Conservation (phyloP, 2,329 filamentous ascomycete genomes). For the Neofusicoccum umdonicola region DNA sequence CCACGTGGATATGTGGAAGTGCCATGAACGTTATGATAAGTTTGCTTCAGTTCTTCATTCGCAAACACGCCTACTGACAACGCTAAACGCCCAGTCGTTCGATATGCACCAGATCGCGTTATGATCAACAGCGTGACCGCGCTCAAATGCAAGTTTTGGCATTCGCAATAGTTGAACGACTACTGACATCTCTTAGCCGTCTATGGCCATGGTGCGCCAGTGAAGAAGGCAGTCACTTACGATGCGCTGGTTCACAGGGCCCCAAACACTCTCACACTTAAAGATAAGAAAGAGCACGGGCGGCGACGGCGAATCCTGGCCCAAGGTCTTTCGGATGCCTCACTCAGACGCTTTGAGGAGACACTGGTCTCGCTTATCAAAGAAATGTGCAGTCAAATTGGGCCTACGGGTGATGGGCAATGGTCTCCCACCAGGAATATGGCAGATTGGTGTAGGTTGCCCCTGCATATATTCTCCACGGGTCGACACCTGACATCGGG, state of each 20-base stretch:
- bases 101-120: background rate
- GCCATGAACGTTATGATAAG: slow-evolving; percentile 70
- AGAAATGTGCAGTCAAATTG: background rate
- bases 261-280: slow-evolving; percentile 43
- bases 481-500: background rate
- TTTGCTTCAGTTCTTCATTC: slow-evolving; percentile 69
- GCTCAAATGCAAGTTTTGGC: background rate
- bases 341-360: slow-evolving; percentile 33
- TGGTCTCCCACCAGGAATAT: background rate
- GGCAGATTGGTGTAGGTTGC: background rate
- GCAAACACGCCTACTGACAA: background rate
- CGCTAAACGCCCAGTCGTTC: background rate
- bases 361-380: background rate
- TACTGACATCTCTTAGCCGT: background rate
- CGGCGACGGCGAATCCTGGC: slow-evolving; percentile 47
- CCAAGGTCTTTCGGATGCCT: slow-evolving; percentile 47
- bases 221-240: slow-evolving; percentile 13
- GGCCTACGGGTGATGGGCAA: background rate
- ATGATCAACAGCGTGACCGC: background rate
- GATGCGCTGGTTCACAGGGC: slow-evolving; percentile 41
- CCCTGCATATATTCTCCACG: background rate
- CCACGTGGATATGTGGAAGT: slow-evolving; percentile 68
- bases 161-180: background rate
- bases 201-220: background rate
- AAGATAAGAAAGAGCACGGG: slow-evolving; percentile 46